Conservation (phyloP, 352 stramenopile genomes). For the Phytophthora citricola region DNA sequence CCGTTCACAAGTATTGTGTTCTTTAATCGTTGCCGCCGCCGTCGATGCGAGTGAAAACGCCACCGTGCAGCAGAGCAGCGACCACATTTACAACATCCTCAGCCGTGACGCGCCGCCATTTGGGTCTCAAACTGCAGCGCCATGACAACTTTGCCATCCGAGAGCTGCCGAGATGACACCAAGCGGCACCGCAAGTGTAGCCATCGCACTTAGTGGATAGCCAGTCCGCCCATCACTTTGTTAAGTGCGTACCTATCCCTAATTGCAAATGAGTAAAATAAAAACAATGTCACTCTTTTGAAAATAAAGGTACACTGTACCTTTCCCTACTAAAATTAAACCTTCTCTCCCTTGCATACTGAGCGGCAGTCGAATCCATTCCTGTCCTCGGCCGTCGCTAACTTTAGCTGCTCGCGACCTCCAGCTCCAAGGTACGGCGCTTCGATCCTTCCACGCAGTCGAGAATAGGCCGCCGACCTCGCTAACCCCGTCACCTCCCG, state of each 20-base stretch:
- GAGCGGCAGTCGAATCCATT: slow-evolving; percentile 8
- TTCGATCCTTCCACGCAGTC: slow-evolving; percentile 10
- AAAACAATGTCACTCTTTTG: neutral
- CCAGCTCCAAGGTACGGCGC: slow-evolving; percentile 3
- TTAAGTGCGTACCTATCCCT: slow-evolving; percentile 12
- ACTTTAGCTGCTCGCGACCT: slow-evolving; percentile 23
- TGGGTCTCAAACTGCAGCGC: neutral
- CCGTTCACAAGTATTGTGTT: neutral
- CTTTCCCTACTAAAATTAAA: slow-evolving; percentile 6
- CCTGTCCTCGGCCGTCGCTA: slow-evolving; percentile 16
- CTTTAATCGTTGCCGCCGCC: neutral
- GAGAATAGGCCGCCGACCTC: slow-evolving; percentile 24
- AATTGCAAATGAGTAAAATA: neutral
- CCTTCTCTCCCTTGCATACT: slow-evolving; percentile 19
- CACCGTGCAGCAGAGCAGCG: neutral
- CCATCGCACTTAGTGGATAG: slow-evolving; percentile 27
- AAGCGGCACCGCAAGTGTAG: neutral
- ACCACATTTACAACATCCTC: neutral
- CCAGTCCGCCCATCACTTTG: slow-evolving; percentile 10
- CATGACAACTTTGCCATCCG: neutral
- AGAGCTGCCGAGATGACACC: too few relatives aligned
- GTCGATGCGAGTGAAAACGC: slow-evolving; percentile 10
- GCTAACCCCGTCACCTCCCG: slow-evolving; percentile 14
- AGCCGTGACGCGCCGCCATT: neutral
- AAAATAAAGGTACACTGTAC: slow-evolving; percentile 8